phyloP scores from a whole-genome alignment of 2,329 filamentous ascomycete genomes.

The Pyrenophora tritici-repentis region DNA sequence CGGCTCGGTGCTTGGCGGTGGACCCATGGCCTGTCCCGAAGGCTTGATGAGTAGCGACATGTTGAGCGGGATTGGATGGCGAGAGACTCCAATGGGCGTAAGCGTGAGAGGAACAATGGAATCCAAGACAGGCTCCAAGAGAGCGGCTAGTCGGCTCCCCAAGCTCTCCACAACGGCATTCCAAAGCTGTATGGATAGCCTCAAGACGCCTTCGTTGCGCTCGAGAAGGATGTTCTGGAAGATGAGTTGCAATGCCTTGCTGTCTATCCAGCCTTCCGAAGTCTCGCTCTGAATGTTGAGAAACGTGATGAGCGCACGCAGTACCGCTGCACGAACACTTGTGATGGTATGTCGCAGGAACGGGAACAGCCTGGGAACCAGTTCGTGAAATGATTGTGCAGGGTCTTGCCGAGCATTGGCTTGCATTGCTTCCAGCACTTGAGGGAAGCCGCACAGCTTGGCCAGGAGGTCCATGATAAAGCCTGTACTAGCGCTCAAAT shows the following conservation, averaged over 20 bases:
- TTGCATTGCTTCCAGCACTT: constrained; percentile 94
- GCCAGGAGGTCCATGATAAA: constrained; percentile 98
- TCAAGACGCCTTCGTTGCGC: constrained; percentile 80
- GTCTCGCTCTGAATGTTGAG: constrained; percentile 79
- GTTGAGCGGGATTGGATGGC: constrained; percentile 92
- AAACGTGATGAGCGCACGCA: constrained; percentile 92
- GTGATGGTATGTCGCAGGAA: constrained; percentile 98
- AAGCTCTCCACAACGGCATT: constrained; percentile 73
- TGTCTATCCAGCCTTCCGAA: constrained; percentile 89
- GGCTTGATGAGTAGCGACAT: constrained; percentile 87
- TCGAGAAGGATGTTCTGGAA: constrained; percentile 97
- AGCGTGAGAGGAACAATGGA: constrained; percentile 84
- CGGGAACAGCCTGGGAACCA: constrained; percentile 92
- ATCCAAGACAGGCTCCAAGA: constrained; percentile 76
- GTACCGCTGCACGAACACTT: constrained; percentile 87
- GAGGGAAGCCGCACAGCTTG: constrained; percentile 90
- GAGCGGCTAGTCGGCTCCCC: constrained; percentile 67
- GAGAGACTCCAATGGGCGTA: constrained; percentile 88
- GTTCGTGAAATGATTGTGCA: constrained; percentile 85
- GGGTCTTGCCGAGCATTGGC: constrained; percentile 76
- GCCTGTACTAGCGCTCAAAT: constrained; percentile 94
- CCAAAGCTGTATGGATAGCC: constrained; percentile 87
- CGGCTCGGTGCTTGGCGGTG: constrained; percentile 43
- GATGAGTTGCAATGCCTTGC: constrained; percentile 82
- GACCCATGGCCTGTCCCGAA: constrained; percentile 81